phyloP scores from a whole-genome alignment of 345 rosid species.

The Gossypium sturtianum region DNA sequence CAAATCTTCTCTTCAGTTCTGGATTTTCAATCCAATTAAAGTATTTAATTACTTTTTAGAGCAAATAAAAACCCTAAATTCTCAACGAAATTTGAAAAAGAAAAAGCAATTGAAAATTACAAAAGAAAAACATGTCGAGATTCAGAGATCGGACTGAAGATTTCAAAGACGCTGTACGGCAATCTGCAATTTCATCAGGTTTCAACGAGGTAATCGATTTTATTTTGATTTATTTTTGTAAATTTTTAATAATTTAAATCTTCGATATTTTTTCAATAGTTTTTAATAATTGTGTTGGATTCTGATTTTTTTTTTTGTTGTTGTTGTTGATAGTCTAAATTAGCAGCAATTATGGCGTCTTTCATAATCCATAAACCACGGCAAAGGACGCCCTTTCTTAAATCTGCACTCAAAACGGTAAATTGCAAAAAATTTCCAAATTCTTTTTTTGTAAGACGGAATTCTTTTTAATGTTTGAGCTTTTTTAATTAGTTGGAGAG shows the following conservation, averaged over 20 bases:
- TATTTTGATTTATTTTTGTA: not conserved
- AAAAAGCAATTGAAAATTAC: not conserved
- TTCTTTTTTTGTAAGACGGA: not conserved
- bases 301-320: not conserved
- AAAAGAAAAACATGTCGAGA: conserved; percentile 45
- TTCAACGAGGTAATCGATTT: conserved; percentile 50
- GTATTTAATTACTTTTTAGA: not conserved
- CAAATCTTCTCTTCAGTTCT: not conserved
- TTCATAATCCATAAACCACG: conserved; percentile 73
- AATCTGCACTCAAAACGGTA: conserved; percentile 73
- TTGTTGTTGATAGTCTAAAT: conserved; percentile 42
- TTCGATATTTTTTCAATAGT: not conserved
- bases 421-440: not conserved
- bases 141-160: conserved; percentile 76
- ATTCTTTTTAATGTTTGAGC: not conserved
- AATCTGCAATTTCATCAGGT: conserved; percentile 52
- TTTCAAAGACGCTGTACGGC: conserved; percentile 73
- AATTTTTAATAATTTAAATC: not conserved
- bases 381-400: conserved; percentile 55
- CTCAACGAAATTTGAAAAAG: not conserved
- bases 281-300: not conserved
- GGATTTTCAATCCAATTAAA: not conserved
- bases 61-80: not conserved
- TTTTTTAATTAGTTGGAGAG: conserved; percentile 47
- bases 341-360: conserved; percentile 74